phyloP scores from a whole-genome alignment of 2,329 filamentous ascomycete species.

The Ophiostoma quercus region DNA sequence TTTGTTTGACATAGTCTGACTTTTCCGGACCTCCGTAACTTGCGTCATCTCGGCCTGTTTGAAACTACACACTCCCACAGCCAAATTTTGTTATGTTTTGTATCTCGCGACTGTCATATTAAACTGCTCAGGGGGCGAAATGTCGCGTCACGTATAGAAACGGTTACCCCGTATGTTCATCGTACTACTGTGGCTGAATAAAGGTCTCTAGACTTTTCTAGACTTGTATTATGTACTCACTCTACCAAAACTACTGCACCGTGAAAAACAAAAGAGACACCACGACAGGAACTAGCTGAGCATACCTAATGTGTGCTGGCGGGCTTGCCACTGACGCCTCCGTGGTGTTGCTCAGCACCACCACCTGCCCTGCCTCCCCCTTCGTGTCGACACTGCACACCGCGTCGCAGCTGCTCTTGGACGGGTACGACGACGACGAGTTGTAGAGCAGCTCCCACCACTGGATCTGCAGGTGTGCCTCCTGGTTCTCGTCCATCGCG shows the following conservation, averaged over 20 bases:
- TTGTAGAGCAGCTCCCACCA: constrained; percentile 60
- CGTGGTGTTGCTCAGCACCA: not conserved
- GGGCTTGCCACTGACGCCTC: not conserved
- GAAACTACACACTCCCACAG: not conserved
- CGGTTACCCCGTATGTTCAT: not conserved
- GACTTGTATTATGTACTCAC: too few relatives aligned
- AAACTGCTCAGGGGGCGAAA: not conserved
- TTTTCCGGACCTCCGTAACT: not conserved
- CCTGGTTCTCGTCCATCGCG: constrained; percentile 48
- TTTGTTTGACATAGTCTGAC: not conserved
- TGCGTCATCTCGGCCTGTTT: not conserved
- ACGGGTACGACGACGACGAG: constrained; percentile 30
- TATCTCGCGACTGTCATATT: not conserved
- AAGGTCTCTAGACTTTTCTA: too few relatives aligned
- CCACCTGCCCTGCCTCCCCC: not conserved
- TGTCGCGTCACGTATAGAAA: not conserved
- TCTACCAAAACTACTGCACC: not conserved
- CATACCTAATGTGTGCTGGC: not conserved
- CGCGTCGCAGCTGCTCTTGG: not conserved
- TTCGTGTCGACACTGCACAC: not conserved
- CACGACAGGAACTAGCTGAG: not conserved
- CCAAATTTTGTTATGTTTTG: not conserved
- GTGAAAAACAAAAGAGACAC: not conserved
- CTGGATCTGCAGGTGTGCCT: constrained; percentile 54
- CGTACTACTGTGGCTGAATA: not conserved